Percentiles rank a stretch among this genome's conserved stretches.
These are phyloP conservation scores for Wickerhamiella pararugosa DNA, from an alignment of 1,139 yeast species.

Conservation along the genomic window DNA sequence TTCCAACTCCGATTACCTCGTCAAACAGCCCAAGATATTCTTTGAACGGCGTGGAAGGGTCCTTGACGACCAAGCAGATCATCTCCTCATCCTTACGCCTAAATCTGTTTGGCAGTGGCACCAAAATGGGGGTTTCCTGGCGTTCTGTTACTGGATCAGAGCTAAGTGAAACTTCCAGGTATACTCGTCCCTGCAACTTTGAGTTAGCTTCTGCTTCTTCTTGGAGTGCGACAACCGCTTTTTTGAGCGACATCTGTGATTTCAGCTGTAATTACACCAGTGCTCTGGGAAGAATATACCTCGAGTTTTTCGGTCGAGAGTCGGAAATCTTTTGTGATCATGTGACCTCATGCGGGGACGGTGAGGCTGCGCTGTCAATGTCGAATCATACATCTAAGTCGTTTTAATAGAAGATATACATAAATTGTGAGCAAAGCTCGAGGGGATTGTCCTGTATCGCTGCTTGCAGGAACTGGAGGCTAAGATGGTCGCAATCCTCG, in stretches of 20 bases:
- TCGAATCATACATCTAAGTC: neutral
- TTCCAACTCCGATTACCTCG: slow-evolving; percentile 17
- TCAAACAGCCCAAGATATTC: slow-evolving; percentile 13
- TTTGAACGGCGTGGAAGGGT: slow-evolving; percentile 10
- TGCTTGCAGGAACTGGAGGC: too few species aligned
- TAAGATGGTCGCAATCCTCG: too few species aligned
- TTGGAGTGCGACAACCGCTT: slow-evolving; percentile 10
- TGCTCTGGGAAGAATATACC: neutral
- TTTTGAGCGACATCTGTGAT: neutral
- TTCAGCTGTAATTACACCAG: neutral
- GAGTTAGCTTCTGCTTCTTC: slow-evolving; percentile 10
- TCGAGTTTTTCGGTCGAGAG: neutral
- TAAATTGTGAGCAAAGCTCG: too few species aligned
- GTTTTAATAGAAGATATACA: neutral
- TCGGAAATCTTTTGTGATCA: neutral
- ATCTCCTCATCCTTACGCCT: slow-evolving; percentile 13
- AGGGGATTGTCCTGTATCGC: too few species aligned
- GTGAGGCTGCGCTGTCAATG: neutral
- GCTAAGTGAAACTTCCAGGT: slow-evolving; percentile 10
- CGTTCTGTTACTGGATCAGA: slow-evolving; percentile 9
- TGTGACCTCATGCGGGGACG: neutral
- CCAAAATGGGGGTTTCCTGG: slow-evolving; percentile 11
- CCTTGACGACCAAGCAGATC: slow-evolving; percentile 16
- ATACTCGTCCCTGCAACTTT: slow-evolving; percentile 14
- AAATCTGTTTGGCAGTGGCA: slow-evolving; percentile 14